Evolutionary conservation across 768 basidiomycete genomes (phyloP).

Genomic region (Lyophyllum shimeji): DNA sequence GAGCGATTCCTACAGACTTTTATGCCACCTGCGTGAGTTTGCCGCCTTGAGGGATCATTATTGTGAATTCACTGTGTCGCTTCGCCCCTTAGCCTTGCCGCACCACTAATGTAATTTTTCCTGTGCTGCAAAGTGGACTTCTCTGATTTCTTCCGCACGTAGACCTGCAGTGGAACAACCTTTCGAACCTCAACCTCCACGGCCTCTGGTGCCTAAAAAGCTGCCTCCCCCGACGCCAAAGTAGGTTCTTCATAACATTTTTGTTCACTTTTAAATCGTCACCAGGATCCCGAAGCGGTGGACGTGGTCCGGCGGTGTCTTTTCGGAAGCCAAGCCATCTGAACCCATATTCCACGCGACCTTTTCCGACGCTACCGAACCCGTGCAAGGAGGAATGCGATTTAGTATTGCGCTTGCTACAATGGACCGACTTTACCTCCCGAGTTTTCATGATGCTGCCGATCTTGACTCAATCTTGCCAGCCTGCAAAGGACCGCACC

Average conservation of each 20-base stretch:
- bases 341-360: slow-evolving; percentile 49
- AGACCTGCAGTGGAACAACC: slow-evolving; percentile 23
- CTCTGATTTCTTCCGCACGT: background rate
- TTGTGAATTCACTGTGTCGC: background rate
- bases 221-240: slow-evolving; percentile 17
- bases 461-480: slow-evolving; percentile 48
- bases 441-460: slow-evolving; percentile 45
- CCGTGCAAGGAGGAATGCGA: slow-evolving; percentile 38
- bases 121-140: background rate
- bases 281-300: slow-evolving; percentile 58
- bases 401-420: slow-evolving; percentile 48
- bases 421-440: slow-evolving; percentile 41
- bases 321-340: slow-evolving; percentile 35
- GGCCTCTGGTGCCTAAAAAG: slow-evolving; percentile 15
- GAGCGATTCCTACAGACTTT: slow-evolving; percentile 18
- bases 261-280: slow-evolving; percentile 4
- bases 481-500: slow-evolving; percentile 49
- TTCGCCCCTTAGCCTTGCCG: slow-evolving; percentile 28
- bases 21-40: slow-evolving; percentile 19
- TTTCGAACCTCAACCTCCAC: slow-evolving; percentile 23
- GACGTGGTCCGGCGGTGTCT: slow-evolving; percentile 64
- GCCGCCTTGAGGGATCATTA: background rate
- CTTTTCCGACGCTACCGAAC: slow-evolving; percentile 45
- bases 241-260: slow-evolving; percentile 15
- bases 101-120: slow-evolving; percentile 29